Conservation (phyloP, 2,329 filamentous ascomycete species). For the Rhynchosporium graminicola region DNA sequence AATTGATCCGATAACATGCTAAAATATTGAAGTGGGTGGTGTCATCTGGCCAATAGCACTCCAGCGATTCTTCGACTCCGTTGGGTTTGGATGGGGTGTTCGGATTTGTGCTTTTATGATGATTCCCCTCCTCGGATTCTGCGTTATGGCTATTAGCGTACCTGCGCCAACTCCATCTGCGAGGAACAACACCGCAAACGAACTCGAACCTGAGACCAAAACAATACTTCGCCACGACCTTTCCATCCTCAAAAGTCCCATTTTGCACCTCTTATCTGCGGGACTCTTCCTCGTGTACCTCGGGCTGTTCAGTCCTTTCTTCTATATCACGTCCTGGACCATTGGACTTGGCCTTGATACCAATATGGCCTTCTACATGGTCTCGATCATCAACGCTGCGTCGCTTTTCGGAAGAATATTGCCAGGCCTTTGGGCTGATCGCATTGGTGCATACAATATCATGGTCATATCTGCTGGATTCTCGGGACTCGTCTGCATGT, state of each 20-base stretch:
- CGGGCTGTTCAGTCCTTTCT: conserved; percentile 29
- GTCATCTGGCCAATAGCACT: conserved; percentile 42
- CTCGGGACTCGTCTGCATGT: conserved; percentile 28
- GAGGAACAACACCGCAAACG: not conserved
- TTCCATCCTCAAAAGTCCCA: conserved; percentile 22
- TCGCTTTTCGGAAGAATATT: conserved; percentile 28
- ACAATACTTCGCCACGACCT: conserved; percentile 23
- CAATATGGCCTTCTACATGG: conserved; percentile 29
- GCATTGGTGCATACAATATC: conserved; percentile 28
- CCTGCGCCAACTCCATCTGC: not conserved
- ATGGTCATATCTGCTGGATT: conserved; percentile 23
- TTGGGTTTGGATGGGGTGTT: conserved; percentile 39
- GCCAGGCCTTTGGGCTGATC: conserved; percentile 29
- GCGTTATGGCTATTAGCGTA: conserved; percentile 19
- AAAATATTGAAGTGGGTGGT: conserved; percentile 33
- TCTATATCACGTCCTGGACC: conserved; percentile 28
- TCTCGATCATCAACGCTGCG: conserved; percentile 31
- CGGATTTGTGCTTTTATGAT: conserved; percentile 33
- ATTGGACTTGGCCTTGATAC: conserved; percentile 19
- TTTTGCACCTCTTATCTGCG: conserved; percentile 18
- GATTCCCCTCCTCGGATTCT: conserved; percentile 27
- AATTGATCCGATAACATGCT: no score
- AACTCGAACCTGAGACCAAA: not conserved
- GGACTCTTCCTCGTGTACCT: conserved; percentile 28
- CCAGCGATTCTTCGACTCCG: conserved; percentile 34